Evolutionary conservation across 2,329 filamentous ascomycete genomes (phyloP), one percentile per base, ranked within the genome.

Genomic region (Alternaria sp.): DNA sequence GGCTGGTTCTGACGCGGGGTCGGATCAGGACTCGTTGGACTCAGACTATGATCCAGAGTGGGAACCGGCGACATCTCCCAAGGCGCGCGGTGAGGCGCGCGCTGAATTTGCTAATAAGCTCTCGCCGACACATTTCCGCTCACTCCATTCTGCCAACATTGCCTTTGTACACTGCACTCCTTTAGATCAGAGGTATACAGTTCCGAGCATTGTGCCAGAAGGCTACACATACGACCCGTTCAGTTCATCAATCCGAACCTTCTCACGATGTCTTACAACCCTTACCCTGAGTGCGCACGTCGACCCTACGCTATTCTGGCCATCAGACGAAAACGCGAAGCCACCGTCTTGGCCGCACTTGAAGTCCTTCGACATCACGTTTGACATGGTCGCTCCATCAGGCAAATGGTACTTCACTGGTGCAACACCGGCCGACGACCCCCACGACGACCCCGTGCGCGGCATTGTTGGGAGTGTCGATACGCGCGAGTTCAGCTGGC

Each of bases 301-400:
- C 51, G 62, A 69, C 53, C 46, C 51, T 1, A 65, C 66, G 4
- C 50, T 70, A n/a, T 70, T 70, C 53, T 70, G 61, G 66, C 68
- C 68, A 14, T 28, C 54, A 14, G 53, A 58, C 25, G 51, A 54
- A 21, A 25, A 59, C 18, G 50, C 30, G 18, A 46, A 33, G 5
- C 23, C 33, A 33, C 58, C 63, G n/a, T 53, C 45, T 44, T 68
- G 63, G 66, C 66, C 63, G n/a, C 41, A 57, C 43, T 58, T 68
- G 43, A 59, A 61, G 43, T 58, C 37, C n/a, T 46, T 65, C 12
- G n/a, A 64, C 51, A 53, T 69, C 14, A 51, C 25, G 5, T 65
- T 65, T 15, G 44, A 60, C 26, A 64, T 65, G 50, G 33, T 62
- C 20, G 14, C 54, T 4, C 67, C 64, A 21, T 65, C 60, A 15